Percentiles rank a stretch among this genome's conserved stretches.
Conservation (phyloP, 1,284 basidiomycete species). For the Lentinula novae-zelandiae region DNA sequence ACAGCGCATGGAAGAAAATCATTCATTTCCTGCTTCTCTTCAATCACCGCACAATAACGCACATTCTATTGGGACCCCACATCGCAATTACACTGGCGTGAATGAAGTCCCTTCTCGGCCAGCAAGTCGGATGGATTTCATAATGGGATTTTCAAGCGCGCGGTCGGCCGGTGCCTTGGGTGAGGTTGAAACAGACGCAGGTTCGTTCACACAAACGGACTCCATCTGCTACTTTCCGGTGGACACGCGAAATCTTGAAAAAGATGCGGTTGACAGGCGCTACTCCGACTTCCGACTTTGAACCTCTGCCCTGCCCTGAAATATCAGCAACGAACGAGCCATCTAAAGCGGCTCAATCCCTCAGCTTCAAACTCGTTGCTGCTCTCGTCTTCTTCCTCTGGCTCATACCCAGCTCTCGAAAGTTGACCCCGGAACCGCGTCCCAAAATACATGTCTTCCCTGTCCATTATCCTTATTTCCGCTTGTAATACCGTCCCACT, state of each 20-base stretch:
- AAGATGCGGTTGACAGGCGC: conserved; percentile 10
- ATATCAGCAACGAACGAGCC: not conserved
- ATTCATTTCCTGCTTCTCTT: not conserved
- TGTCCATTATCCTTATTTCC: conserved; percentile 7
- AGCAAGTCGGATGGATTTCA: conserved; percentile 13
- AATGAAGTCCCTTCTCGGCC: conserved; percentile 12
- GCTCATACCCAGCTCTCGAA: not conserved
- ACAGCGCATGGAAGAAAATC: not conserved
- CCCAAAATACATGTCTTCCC: conserved; percentile 10
- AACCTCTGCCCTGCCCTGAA: not conserved
- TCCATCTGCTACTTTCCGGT: conserved; percentile 9
- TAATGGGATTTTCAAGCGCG: not conserved
- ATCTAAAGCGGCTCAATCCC: not conserved
- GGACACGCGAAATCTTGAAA: conserved; percentile 14
- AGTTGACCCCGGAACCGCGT: conserved; percentile 5
- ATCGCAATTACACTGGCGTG: not conserved
- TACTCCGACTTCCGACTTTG: not conserved
- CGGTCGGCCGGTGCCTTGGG: not conserved
- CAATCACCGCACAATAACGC: not conserved
- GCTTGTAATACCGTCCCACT: not conserved
- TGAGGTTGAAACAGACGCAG: not conserved
- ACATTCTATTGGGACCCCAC: not conserved
- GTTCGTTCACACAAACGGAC: conserved; percentile 1
- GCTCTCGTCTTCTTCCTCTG: not conserved
- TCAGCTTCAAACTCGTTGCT: not conserved